Evolutionary conservation across 2,329 filamentous ascomycete species (phyloP).

Genomic region (Trichoderma hamatum): DNA sequence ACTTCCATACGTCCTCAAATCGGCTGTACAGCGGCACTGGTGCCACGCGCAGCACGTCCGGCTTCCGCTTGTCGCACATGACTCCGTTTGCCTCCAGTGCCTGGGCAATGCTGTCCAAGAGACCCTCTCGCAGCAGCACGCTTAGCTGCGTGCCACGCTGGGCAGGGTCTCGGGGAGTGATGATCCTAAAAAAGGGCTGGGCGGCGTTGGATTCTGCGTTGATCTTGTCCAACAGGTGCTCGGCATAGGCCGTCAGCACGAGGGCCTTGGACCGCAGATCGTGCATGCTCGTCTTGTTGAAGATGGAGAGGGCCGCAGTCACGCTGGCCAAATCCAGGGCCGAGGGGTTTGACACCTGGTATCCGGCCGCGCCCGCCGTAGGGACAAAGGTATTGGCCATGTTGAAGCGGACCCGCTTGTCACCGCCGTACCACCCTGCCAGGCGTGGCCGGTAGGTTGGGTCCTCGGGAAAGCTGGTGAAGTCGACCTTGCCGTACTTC

Average conservation of each 20-base stretch:
- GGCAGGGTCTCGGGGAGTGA: slow-evolving; percentile 70
- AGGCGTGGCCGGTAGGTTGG: slow-evolving; percentile 65
- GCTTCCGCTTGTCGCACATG: slow-evolving; percentile 80
- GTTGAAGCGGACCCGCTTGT: slow-evolving; percentile 74
- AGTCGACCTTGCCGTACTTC: slow-evolving; percentile 63
- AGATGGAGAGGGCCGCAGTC: slow-evolving; percentile 72
- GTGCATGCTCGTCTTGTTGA: slow-evolving; percentile 70
- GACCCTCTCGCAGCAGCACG: slow-evolving; percentile 65
- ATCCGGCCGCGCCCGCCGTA: slow-evolving; percentile 76
- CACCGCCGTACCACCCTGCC: slow-evolving; percentile 84
- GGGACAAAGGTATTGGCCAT: slow-evolving; percentile 84
- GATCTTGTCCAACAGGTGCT: slow-evolving; percentile 62
- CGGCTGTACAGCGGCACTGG: slow-evolving; percentile 84
- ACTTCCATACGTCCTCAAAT: slow-evolving; percentile 68
- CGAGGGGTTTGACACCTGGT: slow-evolving; percentile 81
- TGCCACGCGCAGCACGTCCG: slow-evolving; percentile 81
- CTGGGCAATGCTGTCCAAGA: slow-evolving; percentile 69
- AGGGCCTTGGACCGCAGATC: slow-evolving; percentile 72
- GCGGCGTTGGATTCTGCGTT: slow-evolving; percentile 38
- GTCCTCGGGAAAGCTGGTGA: slow-evolving; percentile 40
- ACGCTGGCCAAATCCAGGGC: slow-evolving; percentile 78
- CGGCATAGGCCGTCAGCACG: slow-evolving; percentile 74
- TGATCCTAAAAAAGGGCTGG: slow-evolving; percentile 56
- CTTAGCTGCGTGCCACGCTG: slow-evolving; percentile 81
- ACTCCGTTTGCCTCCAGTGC: slow-evolving; percentile 69